Evolutionary conservation across 139 green algal species (phyloP).

Genomic region (Desmodesmus armatus): DNA sequence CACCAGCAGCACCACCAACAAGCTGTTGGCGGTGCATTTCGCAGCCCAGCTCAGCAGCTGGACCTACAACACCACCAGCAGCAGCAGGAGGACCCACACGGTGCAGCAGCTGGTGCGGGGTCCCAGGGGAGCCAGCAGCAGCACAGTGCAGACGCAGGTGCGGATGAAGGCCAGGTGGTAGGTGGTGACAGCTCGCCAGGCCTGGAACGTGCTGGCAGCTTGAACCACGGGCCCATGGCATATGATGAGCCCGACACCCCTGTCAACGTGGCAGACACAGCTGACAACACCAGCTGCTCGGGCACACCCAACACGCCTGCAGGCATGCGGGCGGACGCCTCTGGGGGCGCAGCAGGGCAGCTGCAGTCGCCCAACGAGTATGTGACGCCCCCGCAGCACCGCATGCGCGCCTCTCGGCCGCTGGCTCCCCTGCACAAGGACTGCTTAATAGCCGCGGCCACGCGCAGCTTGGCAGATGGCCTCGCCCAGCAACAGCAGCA

Average conservation of each 20-base stretch:
- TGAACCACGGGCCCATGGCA: too few relatives aligned
- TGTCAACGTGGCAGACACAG: background rate
- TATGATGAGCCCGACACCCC: background rate
- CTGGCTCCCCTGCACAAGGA: constrained; percentile 44
- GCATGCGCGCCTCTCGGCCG: constrained; percentile 1
- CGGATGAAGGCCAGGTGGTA: background rate
- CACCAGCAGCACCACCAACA: background rate
- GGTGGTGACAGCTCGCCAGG: background rate
- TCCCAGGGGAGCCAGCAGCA: background rate
- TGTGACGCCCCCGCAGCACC: constrained; percentile 33
- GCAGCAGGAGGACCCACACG: background rate
- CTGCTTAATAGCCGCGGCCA: constrained; percentile 35
- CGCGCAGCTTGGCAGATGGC: background rate
- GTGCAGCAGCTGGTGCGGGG: background rate
- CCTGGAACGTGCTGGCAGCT: background rate
- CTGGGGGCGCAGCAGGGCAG: background rate
- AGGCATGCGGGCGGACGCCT: background rate
- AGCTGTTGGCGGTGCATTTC: too few relatives aligned
- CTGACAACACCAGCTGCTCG: constrained; percentile 20
- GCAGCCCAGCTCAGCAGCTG: background rate
- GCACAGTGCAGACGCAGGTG: constrained; percentile 1
- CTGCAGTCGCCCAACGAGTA: constrained; percentile 10
- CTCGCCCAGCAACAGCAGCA: background rate
- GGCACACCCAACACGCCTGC: constrained; percentile 26
- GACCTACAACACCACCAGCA: constrained; percentile 4